Base-by-base conservation (phyloP, 2,329 filamentous ascomycete species). In the Emydomyces testavorans region DNA sequence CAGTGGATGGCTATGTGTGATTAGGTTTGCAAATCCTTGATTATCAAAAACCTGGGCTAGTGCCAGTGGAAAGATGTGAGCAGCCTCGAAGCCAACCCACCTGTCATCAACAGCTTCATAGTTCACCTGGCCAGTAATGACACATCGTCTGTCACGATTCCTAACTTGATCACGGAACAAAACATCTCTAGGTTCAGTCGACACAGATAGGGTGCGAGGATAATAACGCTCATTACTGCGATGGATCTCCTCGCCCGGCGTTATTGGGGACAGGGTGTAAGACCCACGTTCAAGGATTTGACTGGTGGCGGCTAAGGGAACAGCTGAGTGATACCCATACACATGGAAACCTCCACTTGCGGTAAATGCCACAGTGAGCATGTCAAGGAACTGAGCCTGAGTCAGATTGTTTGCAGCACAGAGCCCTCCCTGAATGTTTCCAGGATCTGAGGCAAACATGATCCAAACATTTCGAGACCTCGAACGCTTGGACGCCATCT, bases 41-140 rank as follows among this genome's bases (percentile, higher is more conserved):
- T 56, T 51, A 4, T 52, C 54, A 6, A 56, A 48, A 11, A 31
- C 15, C 8, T 34, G 21, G n/a, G 20, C 24, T 6, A 40, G 26
- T 2, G 36, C 4, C 4, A 48, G 26, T 3, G 55, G 58, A 50
- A 61, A 61, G 3, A 62, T 56, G 36, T 60, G 56, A 1, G 54
- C 54, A 13, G 55, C 58, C 44, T 63, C 49, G 10, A 48, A 45
- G 6, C 21, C 38, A 31, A 4, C 11, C 32, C 31, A 38, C 6
- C 24, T 7, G 13, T 16, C 26, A 13, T 10, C 28, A 15, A 18
- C 6, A 20, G 23, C 41, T 26, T 34, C 31, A 3, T 6, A 4
- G 18, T 42, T 42, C 8, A 20, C 50, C 7, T 37, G 10, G 10
- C 23, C 21, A 15, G 42, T 52, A 8, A 52, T 48, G 10, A 53